Base-by-base conservation (phyloP, 805 yeast species). In the Torulaspora maleeae region DNA sequence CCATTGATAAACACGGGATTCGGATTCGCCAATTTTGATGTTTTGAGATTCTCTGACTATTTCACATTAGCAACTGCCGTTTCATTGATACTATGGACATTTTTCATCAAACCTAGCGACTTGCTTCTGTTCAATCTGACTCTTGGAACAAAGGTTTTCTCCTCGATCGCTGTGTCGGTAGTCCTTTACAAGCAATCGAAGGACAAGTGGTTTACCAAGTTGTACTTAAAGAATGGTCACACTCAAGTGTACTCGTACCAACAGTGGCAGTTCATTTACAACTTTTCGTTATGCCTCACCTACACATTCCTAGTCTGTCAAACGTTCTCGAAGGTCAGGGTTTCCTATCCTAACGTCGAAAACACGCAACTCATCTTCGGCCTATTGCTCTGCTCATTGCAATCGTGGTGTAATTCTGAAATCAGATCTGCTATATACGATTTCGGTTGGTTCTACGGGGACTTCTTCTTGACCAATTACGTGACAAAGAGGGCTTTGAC, bases 361-460 rank as follows among this genome's bases (percentile, higher is more conserved):
- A 56, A 56, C 44, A 66, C 70, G 43, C 68, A 73, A 49, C 52
- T 76, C n/a, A 81, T 83, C 43, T 56, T 82, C 38, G 91, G 91
- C 9, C 49, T 66, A 1, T 61, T 78, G 47, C 68, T 84, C 28
- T 68, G 82, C 12, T 53, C 73, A 6, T 69, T 86, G 24, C 95
- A 86, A 55, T 60, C 75, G 13, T 80, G 87, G 83, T 82, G 87
- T 28, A 79, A 83, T 53, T 55, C 72, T 19, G 83, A 87, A 25
- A 83, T 85, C 29, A 74, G 80, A 51, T 77, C 78, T 36, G 79
- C 85, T 40, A 79, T 86, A 52, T 91, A 91, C 2, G 83, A 83
- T 49, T 84, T 82, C 64, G 93, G 95, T n/a, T 86, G 93, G 93
- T 86, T 85, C 57, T 86, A 82, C 62, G 95, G 95, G 46, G 95